phyloP scores from a whole-genome alignment of 257 asterid genomes.

The Fraxinus pennsylvanica region DNA sequence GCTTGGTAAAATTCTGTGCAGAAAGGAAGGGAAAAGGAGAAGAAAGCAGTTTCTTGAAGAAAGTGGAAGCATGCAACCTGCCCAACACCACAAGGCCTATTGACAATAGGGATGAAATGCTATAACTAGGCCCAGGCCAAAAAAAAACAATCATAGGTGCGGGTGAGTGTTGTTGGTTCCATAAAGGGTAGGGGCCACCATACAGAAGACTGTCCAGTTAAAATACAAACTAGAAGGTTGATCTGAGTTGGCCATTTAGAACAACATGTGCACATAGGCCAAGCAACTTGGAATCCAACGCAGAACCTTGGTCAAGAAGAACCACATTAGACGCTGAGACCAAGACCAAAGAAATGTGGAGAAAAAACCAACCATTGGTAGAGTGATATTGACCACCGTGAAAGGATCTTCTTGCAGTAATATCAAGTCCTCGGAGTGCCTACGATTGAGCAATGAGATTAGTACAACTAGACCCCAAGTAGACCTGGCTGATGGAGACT shows the following conservation, averaged over 20 bases:
- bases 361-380: not conserved
- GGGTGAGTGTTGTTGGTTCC: not conserved
- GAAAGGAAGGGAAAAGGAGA: no score
- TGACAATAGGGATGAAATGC: not conserved
- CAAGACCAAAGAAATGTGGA: not conserved
- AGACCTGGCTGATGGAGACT: not conserved
- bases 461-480: not conserved
- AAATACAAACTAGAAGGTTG: no score
- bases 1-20: not conserved
- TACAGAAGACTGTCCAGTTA: no score
- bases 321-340: not conserved
- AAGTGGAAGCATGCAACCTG: not conserved
- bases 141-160: not conserved
- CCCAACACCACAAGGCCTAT: not conserved
- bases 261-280: not conserved
- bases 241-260: no score
- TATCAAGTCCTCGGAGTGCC: not conserved
- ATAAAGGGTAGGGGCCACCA: not conserved
- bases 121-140: not conserved
- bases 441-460: not conserved
- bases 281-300: not conserved
- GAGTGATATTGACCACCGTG: not conserved
- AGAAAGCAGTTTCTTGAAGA: not conserved
- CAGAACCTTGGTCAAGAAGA: not conserved
- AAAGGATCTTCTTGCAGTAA: not conserved